phyloP scores from a whole-genome alignment of 345 rosid species.

The Melastoma malabathricum region DNA sequence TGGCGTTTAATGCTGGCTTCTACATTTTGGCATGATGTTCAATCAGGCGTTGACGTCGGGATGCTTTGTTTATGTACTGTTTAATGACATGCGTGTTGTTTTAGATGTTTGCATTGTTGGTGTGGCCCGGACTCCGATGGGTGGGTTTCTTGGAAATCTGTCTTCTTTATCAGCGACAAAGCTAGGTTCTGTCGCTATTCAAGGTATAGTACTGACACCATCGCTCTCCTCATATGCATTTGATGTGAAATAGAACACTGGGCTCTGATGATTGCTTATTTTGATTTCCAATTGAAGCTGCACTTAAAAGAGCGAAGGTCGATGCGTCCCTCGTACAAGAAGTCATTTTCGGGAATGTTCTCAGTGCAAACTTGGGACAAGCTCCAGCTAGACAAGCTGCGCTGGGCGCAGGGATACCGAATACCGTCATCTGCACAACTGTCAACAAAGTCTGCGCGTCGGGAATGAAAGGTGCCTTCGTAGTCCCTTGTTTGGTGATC shows the following conservation, averaged over 20 bases:
- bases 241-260: neutral
- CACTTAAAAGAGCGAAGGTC: conserved; percentile 75
- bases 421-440: conserved; percentile 77
- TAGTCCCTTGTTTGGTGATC: neutral
- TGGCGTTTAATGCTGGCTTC: too few species aligned
- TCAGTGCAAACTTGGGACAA: conserved; percentile 92
- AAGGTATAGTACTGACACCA: conserved; percentile 26
- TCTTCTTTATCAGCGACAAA: conserved; percentile 82
- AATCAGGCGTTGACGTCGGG: too few species aligned
- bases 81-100: neutral
- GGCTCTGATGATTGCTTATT: neutral
- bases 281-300: conserved; percentile 38
- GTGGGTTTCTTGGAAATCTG: conserved; percentile 79
- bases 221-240: neutral
- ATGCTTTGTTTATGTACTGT: neutral
- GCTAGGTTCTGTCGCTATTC: conserved; percentile 83
- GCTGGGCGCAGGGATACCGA: conserved; percentile 83
- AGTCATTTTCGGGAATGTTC: conserved; percentile 89
- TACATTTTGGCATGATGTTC: too few species aligned
- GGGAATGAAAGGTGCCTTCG: conserved; percentile 82
- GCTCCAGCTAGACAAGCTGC: conserved; percentile 99
- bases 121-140: conserved; percentile 95
- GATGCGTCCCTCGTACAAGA: conserved; percentile 88
- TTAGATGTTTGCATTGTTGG: conserved; percentile 97
- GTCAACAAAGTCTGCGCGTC: conserved; percentile 98